Evolutionary conservation across 1,139 yeast genomes (phyloP), one percentile per base, ranked within the genome.

Genomic region (Taiozyma onychis): DNA sequence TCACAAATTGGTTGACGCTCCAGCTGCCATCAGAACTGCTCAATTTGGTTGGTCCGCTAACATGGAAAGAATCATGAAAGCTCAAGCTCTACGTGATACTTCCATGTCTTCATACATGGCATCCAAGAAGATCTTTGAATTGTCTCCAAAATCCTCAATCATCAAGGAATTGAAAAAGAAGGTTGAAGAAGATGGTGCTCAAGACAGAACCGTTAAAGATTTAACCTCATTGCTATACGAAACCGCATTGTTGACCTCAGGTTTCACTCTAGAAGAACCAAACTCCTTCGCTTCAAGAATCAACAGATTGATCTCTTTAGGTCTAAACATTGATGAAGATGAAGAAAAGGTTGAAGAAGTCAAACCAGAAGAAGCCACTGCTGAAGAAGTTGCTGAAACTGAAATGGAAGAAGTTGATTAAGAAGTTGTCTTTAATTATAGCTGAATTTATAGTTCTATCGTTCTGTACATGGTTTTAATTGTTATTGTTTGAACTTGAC

Each of bases 61-160:
- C 82, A 95, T 95, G 99, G 99, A 93, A 81, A 93, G 99, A 86
- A 93, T 93, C 81, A 95, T 93, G 99, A 93, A 93, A 83, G 99
- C 99, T 58, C 99, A 93, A 81, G 99, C 99, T 66, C 82, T 93
- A 68, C 91, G 99, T 80, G 99, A 93, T 75, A 88, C 96, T 65
- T 83, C 96, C 65, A 93, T 95, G 99, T 90, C 98, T 48, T 84
- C 97, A 57, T 93, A 93, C 95, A 95, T 93, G 99, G 87, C 99
- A 45, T 93, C 99, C 53, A 95, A 95, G 90, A 93, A 93, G 86
- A 93, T 95, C 66, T 89, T 93, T 68, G 99, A 95, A 81, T 90
- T 93, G 66, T 93, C 98, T 68, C 98, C 99, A 77, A 86, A 82
- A 74, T 91, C 98, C 63, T 76, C 96, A 60, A 93, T 93, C 72